These are phyloP conservation scores for Lasiodiplodia sp. DNA, from an alignment of 2,329 filamentous ascomycete genomes.

Conservation along the genomic window DNA sequence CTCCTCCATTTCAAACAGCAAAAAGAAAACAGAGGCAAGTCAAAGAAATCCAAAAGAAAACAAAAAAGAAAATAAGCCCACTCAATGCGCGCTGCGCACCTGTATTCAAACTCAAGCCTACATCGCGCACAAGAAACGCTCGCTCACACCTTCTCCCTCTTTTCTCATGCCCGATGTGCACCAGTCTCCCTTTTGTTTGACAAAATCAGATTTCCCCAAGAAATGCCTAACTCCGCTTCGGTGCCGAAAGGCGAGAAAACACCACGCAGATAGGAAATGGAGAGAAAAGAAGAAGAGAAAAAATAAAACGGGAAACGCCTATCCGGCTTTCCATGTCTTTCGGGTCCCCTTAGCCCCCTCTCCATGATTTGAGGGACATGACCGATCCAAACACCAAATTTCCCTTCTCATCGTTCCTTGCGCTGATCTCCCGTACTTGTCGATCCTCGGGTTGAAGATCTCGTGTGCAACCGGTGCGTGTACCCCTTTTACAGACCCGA, in stretches of 20 bases:
- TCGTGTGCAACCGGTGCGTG: not conserved
- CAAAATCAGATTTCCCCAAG: no score
- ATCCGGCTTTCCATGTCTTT: no score
- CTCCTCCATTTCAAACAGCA: not conserved
- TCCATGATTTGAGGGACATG: not conserved
- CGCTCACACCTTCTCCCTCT: not conserved
- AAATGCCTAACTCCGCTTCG: no score
- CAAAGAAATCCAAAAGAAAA: not conserved
- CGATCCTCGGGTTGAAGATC: not conserved
- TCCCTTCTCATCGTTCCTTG: not conserved
- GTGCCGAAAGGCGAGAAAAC: no score
- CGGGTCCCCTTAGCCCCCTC: not conserved
- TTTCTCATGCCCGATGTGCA: no score
- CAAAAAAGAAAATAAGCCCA: not conserved
- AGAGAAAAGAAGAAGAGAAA: not conserved
- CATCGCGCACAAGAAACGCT: not conserved
- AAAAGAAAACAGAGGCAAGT: not conserved
- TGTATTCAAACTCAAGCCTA: not conserved
- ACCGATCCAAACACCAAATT: not conserved
- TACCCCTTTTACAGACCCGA: not conserved
- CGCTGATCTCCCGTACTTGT: conserved; percentile 7
- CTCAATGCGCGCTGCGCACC: not conserved
- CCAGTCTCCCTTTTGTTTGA: no score
- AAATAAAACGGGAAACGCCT: not conserved
- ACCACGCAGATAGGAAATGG: not conserved